A percentile compares a stretch with the other conserved stretches of the same genome.
These are phyloP conservation scores for Biancaea sappan DNA, from an alignment of 306 rosid species.

Conservation along the genomic window DNA sequence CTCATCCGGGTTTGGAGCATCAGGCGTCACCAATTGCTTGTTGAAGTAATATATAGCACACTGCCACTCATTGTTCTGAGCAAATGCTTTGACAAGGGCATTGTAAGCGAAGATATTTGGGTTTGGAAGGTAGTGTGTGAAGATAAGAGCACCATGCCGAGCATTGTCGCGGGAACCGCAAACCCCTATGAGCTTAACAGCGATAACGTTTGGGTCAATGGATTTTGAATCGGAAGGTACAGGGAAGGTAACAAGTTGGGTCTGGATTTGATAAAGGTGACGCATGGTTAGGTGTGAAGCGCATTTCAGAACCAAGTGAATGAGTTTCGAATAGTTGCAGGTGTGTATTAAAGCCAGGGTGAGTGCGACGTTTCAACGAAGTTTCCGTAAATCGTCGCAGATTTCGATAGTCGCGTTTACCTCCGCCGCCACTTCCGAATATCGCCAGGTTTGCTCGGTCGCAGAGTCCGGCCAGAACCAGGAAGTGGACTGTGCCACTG, in stretches of 20 bases:
- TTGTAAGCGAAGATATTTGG: slow-evolving; percentile 45
- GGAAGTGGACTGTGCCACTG: not conserved
- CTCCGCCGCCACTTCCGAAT: not conserved
- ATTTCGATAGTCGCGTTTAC: not conserved
- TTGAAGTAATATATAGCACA: slow-evolving; percentile 37
- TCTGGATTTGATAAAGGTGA: slow-evolving; percentile 43
- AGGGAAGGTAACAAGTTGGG: slow-evolving; percentile 39
- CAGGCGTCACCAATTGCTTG: slow-evolving; percentile 11
- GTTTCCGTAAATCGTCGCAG: not conserved
- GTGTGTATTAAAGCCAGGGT: slow-evolving; percentile 41
- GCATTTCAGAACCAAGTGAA: slow-evolving; percentile 44
- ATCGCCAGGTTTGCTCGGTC: not conserved
- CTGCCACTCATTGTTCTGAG: slow-evolving; percentile 49
- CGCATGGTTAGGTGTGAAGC: slow-evolving; percentile 41
- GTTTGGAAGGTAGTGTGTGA: slow-evolving; percentile 32
- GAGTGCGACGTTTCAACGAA: not conserved
- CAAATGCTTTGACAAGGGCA: slow-evolving; percentile 51
- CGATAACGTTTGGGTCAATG: slow-evolving; percentile 46
- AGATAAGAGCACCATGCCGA: slow-evolving; percentile 37
- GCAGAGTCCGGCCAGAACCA: not conserved
- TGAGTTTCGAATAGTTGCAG: slow-evolving; percentile 43
- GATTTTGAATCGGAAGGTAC: slow-evolving; percentile 32
- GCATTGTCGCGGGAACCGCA: slow-evolving; percentile 31
- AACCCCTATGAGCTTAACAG: slow-evolving; percentile 49
- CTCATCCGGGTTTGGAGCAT: slow-evolving; percentile 46